These are phyloP conservation scores for Fusarium pilosicola DNA, from an alignment of 2,329 filamentous ascomycete genomes.

Conservation along the genomic window DNA sequence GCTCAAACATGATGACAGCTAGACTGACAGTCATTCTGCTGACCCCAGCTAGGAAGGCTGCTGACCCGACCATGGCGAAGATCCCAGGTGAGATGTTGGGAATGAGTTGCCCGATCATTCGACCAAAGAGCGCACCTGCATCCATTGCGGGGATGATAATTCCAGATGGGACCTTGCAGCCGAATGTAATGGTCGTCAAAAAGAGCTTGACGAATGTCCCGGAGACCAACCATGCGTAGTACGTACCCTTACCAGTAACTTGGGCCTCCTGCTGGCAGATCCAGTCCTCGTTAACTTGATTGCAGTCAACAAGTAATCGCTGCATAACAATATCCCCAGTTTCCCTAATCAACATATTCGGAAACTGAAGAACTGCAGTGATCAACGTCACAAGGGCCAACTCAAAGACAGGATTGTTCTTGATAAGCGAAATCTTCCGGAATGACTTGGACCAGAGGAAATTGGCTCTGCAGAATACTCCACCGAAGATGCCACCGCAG, in stretches of 20 bases:
- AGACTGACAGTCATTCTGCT: constrained; percentile 35
- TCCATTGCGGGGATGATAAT: constrained; percentile 29
- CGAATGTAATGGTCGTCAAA: constrained; percentile 27
- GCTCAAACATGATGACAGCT: constrained; percentile 34
- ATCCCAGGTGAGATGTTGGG: constrained; percentile 25
- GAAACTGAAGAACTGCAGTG: constrained; percentile 15
- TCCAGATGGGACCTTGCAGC: constrained; percentile 32
- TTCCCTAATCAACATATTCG: constrained; percentile 19
- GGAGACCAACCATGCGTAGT: constrained; percentile 24
- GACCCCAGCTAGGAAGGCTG: constrained; percentile 25
- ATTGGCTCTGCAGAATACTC: constrained; percentile 21
- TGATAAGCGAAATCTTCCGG: constrained; percentile 9
- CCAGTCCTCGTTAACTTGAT: constrained; percentile 7
- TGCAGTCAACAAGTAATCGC: constrained; percentile 22
- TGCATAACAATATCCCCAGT: constrained; percentile 33
- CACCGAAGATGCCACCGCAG: constrained; percentile 18
- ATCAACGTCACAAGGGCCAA: constrained; percentile 1
- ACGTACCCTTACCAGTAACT: background rate
- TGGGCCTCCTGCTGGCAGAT: constrained; percentile 28
- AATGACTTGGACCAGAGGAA: constrained; percentile 27
- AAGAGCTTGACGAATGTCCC: constrained; percentile 26
- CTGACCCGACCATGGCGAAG: constrained; percentile 31
- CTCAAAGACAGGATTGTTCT: constrained; percentile 20
- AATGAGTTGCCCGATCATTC: constrained; percentile 13
- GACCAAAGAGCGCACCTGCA: constrained; percentile 22